These are phyloP conservation scores for Leccinum subspadiceum DNA, from an alignment of 1,284 basidiomycete genomes.

Conservation along the genomic window DNA sequence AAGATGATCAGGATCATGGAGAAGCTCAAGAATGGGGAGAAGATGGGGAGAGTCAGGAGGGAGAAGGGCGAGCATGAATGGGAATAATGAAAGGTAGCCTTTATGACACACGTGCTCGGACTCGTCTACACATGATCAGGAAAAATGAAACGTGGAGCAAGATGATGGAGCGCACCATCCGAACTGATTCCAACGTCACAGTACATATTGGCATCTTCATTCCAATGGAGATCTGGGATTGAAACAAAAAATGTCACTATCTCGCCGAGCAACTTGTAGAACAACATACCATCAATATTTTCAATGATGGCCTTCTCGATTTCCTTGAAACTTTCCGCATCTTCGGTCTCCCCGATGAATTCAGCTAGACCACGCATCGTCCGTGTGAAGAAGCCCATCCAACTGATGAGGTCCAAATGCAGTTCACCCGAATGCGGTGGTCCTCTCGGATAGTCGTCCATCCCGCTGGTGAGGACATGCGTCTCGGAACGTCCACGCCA, in stretches of 20 bases:
- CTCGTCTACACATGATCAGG: slow-evolving; percentile 60
- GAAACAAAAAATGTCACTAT: slow-evolving; percentile 7
- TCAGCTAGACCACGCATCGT: slow-evolving; percentile 87
- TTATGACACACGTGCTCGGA: slow-evolving; percentile 87
- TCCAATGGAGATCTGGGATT: slow-evolving; percentile 86
- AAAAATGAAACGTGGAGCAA: slow-evolving; percentile 10
- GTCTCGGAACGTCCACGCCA: too few species aligned
- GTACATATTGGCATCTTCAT: slow-evolving; percentile 85
- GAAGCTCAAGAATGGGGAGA: slow-evolving; percentile 73
- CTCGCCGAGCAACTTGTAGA: background rate
- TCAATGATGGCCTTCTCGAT: slow-evolving; percentile 78
- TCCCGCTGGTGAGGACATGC: too few species aligned
- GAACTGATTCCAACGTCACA: slow-evolving; percentile 86
- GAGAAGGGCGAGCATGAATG: slow-evolving; percentile 81
- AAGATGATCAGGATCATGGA: slow-evolving; percentile 78
- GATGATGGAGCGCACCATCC: slow-evolving; percentile 52
- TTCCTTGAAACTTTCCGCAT: slow-evolving; percentile 69
- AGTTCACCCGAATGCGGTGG: slow-evolving; percentile 49
- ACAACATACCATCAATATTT: slow-evolving; percentile 78
- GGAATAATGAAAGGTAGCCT: slow-evolving; percentile 93
- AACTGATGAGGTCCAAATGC: slow-evolving; percentile 88
- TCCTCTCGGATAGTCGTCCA: too few species aligned
- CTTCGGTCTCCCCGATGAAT: slow-evolving; percentile 81
- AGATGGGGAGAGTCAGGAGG: slow-evolving; percentile 76
- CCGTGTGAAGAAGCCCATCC: slow-evolving; percentile 92